Conservation (phyloP, 345 rosid genomes). For the Garcia nutans region DNA sequence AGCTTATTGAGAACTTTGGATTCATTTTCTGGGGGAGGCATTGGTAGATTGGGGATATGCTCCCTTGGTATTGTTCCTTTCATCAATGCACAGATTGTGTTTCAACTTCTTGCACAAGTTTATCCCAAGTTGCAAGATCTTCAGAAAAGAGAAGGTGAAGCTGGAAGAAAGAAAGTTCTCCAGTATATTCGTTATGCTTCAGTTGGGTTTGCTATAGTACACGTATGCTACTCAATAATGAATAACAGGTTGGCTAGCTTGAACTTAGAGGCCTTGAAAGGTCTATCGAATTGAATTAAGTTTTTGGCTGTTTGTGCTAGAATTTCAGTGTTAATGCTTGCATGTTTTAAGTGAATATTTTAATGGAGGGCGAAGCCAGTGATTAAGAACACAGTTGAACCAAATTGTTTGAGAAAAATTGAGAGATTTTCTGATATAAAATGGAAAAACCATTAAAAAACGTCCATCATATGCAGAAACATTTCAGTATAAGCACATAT, state of each 20-base stretch:
- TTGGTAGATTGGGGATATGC: constrained; percentile 93
- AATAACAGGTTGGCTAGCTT: constrained; percentile 10
- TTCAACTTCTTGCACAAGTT: constrained; percentile 95
- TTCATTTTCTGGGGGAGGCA: constrained; percentile 97
- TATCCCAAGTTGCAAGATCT: constrained; percentile 99
- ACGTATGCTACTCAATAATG: constrained; percentile 36
- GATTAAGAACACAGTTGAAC: not conserved
- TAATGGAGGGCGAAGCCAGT: not conserved
- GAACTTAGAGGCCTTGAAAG: constrained; percentile 1
- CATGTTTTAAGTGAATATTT: not conserved
- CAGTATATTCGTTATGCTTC: constrained; percentile 94
- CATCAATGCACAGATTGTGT: constrained; percentile 91
- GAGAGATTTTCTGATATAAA: not conserved
- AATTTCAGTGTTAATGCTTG: not conserved
- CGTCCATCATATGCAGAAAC: not conserved
- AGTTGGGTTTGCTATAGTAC: constrained; percentile 88
- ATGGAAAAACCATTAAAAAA: not conserved
- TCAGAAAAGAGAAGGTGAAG: constrained; percentile 99
- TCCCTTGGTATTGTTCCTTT: constrained; percentile 98
- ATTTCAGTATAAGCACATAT: not conserved
- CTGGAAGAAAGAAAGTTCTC: constrained; percentile 91
- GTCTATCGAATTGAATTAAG: not conserved
- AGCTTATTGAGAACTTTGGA: constrained; percentile 89
- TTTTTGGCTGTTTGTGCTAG: constrained; percentile 10
- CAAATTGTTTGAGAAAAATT: not conserved